A percentile compares a stretch with the other conserved stretches of the same genome.
Conservation (phyloP, 371 early-diverging fungal species). For the Mucor velutinosus region DNA sequence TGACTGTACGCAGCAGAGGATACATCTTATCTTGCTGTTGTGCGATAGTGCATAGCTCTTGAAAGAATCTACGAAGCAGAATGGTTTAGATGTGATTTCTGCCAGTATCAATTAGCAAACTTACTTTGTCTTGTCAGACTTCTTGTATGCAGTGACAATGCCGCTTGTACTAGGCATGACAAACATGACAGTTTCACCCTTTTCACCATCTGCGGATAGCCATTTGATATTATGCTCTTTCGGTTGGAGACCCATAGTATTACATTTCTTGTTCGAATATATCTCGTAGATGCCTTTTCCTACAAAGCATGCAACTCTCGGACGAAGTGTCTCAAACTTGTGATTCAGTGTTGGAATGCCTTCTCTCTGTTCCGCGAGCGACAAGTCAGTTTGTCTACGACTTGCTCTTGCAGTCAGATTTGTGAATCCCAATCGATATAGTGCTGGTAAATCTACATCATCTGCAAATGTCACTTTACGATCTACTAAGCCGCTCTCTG, state of each 20-base stretch:
- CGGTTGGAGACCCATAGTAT: slow-evolving; percentile 39
- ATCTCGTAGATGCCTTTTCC: slow-evolving; percentile 75
- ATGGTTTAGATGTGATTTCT: not conserved
- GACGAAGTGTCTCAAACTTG: slow-evolving; percentile 63
- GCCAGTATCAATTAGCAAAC: not conserved
- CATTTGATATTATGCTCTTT: slow-evolving; percentile 23
- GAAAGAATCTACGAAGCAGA: slow-evolving; percentile 1
- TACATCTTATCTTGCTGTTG: slow-evolving; percentile 21
- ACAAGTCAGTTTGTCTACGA: slow-evolving; percentile 57
- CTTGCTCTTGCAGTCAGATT: slow-evolving; percentile 58
- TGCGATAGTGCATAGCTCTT: slow-evolving; percentile 1
- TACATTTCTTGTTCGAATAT: slow-evolving; percentile 47
- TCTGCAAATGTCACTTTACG: slow-evolving; percentile 47
- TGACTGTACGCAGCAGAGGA: not conserved
- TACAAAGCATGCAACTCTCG: slow-evolving; percentile 72
- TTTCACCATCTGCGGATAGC: slow-evolving; percentile 31
- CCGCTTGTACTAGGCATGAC: slow-evolving; percentile 82
- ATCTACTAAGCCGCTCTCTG: slow-evolving; percentile 54
- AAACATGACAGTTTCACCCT: slow-evolving; percentile 54
- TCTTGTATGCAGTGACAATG: slow-evolving; percentile 63
- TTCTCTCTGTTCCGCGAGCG: slow-evolving; percentile 56
- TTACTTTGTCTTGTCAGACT: slow-evolving; percentile 58
- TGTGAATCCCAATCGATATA: slow-evolving; percentile 66
- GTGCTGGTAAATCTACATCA: slow-evolving; percentile 51
- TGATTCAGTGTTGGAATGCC: slow-evolving; percentile 63